These are phyloP conservation scores for Cairneyella variabilis DNA, from an alignment of 495 filamentous ascomycete species.

Conservation along the genomic window DNA sequence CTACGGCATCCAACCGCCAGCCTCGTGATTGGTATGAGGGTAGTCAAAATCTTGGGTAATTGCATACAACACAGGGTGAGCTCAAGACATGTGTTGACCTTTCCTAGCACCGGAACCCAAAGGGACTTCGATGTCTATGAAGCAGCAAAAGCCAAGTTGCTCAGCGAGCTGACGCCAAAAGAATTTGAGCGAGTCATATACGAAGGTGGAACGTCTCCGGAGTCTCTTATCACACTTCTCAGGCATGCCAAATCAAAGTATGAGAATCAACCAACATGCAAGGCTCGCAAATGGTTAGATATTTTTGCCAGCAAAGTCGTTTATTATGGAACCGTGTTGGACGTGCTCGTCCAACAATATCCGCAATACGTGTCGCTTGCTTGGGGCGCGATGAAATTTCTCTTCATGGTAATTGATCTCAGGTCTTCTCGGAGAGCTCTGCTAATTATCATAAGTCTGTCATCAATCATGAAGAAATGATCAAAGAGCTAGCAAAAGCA, in stretches of 20 bases:
- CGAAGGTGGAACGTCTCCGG: background rate
- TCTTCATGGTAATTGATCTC: constrained; percentile 19
- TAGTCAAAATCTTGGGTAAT: no score
- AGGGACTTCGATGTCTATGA: background rate
- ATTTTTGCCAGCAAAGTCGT: constrained; percentile 16
- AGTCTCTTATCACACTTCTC: background rate
- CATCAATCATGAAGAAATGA: constrained; percentile 28
- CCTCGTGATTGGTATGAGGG: no score
- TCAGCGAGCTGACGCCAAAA: background rate
- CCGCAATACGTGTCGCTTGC: constrained; percentile 35
- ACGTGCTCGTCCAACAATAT: constrained; percentile 26
- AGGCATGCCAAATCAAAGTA: constrained; percentile 9
- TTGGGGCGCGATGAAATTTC: constrained; percentile 33
- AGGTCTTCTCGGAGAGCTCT: background rate
- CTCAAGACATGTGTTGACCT: no score
- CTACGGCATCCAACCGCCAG: no score
- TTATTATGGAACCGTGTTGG: constrained; percentile 20
- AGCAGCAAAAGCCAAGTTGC: background rate
- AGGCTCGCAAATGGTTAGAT: constrained; percentile 16
- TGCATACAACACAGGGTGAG: no score
- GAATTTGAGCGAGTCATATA: background rate
- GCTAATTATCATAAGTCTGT: constrained; percentile 6
- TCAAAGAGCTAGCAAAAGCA: constrained; percentile 24
- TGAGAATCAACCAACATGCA: constrained; percentile 10
- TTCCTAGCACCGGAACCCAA: no score